These are phyloP conservation scores for Cystofilobasidium ferigula DNA, from an alignment of 768 basidiomycete genomes.

Conservation along the genomic window DNA sequence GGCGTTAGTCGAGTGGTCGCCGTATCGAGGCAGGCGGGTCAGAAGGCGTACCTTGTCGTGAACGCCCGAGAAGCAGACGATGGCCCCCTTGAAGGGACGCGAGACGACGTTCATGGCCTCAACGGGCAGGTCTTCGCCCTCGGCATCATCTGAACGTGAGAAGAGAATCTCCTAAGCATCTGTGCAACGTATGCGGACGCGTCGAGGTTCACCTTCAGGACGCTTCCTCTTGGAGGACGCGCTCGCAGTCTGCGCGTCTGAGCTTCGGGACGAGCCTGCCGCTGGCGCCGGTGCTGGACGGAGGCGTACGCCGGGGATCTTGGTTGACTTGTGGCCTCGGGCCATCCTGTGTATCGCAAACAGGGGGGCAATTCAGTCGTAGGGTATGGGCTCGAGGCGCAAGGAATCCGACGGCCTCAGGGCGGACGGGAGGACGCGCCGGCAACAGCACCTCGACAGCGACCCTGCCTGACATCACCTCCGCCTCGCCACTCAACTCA, in stretches of 20 bases:
- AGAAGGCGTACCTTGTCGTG: conserved; percentile 54
- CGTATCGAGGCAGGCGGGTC: neutral
- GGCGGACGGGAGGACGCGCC: too few species aligned
- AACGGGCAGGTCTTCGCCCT: neutral
- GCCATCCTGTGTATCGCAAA: too few species aligned
- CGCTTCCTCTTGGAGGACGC: conserved; percentile 3
- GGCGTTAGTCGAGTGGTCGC: neutral
- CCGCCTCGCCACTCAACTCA: neutral
- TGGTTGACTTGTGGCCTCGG: conserved; percentile 17
- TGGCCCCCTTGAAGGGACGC: conserved; percentile 47
- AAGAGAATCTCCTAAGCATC: neutral
- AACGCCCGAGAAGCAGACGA: conserved; percentile 67
- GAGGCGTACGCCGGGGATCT: conserved; percentile 11
- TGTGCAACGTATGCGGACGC: neutral
- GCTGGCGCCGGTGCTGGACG: conserved; percentile 3
- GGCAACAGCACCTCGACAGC: too few species aligned
- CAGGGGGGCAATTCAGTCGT: neutral
- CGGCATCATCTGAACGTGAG: neutral
- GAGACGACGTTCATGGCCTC: conserved; percentile 19
- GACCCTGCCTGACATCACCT: neutral
- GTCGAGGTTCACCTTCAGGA: neutral
- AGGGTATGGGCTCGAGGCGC: neutral
- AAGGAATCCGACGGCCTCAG: too few species aligned
- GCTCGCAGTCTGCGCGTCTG: neutral
- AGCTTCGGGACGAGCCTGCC: too few species aligned